Conservation (phyloP, 2,329 filamentous ascomycete genomes). For the Metarhizium humberi region DNA sequence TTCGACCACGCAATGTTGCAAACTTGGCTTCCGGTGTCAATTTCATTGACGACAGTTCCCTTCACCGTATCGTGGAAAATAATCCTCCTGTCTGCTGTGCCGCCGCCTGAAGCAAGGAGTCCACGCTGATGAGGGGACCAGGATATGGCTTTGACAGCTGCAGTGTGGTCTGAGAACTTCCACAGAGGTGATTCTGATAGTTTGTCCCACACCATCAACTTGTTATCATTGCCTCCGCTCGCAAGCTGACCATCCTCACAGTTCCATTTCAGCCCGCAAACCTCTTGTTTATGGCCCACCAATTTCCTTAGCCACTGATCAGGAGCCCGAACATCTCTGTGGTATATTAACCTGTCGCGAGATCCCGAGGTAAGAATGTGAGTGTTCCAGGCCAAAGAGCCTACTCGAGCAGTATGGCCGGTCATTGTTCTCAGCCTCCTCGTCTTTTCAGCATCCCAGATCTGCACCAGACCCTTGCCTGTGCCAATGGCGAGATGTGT, state of each 20-base stretch:
- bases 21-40: slow-evolving; percentile 97
- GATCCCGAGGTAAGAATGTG: slow-evolving; percentile 96
- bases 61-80: slow-evolving; percentile 95
- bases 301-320: slow-evolving; percentile 84
- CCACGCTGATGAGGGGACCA: slow-evolving; percentile 97
- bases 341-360: slow-evolving; percentile 85
- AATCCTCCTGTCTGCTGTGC: slow-evolving; percentile 90
- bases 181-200: slow-evolving; percentile 84
- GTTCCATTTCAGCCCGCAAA: slow-evolving; percentile 96
- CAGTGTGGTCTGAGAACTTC: slow-evolving; percentile 91
- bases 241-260: slow-evolving; percentile 91
- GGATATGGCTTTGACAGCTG: slow-evolving; percentile 93
- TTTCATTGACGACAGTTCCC: slow-evolving; percentile 72
- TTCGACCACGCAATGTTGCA: slow-evolving; percentile 97
- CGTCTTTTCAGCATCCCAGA: slow-evolving; percentile 89
- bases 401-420: slow-evolving; percentile 86
- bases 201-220: slow-evolving; percentile 97
- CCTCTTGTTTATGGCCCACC: slow-evolving; percentile 93
- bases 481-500: slow-evolving; percentile 95
- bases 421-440: slow-evolving; percentile 91
- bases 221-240: slow-evolving; percentile 96
- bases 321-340: slow-evolving; percentile 87
- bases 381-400: slow-evolving; percentile 93
- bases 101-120: slow-evolving; percentile 88
- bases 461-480: slow-evolving; percentile 87